Evolutionary conservation across 2,329 filamentous ascomycete genomes (phyloP), one percentile per base, ranked within the genome.

Genomic region (Diplocarpon rosae): DNA sequence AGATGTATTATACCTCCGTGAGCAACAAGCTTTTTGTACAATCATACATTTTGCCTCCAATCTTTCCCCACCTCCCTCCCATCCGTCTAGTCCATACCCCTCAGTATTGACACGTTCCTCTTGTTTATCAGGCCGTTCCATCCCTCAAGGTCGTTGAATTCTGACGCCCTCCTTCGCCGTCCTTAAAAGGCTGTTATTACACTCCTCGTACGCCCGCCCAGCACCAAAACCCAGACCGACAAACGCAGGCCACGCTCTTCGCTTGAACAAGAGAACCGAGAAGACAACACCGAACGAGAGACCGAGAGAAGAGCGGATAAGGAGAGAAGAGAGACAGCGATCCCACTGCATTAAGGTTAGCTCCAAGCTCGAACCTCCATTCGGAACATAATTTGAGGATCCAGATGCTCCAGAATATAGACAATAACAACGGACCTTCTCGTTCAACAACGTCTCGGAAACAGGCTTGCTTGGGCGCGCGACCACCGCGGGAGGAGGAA

Each of bases 261-360:
- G 84, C 77, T 94, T 95, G 79, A 98, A 98, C 45, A 98, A 71
- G 47, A 98, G 83, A 50, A 98, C 89, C 50, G 92, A 96, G 75
- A 98, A 96, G 69, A 98, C 86, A 66, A 98, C 83, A 64, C 92
- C 92, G 70, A 98, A 98, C 58, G 85, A 87, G 64, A 96, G 84
- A 62, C 92, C 92, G 66, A 98, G 83, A 45, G 85, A 83, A 55
- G 90, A 96, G 69, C 93, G 89, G 74, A 98, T 93, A 64, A 98
- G 79, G 67, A 95, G 79, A 63, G 93, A 95, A 59, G 92, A 96
- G 59, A 98, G 81, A 69, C 92, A 95, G 71, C 85, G 90, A 67
- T 98, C 92, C 92, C 92, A 98, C 92, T 98, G 52, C 34, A 51
- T 37, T 29, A 27, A 29, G 11, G 34, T 53, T 43, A 50, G 48